Percentiles rank a stretch among this genome's conserved stretches.
These are phyloP conservation scores for Apiotrichum montevideense DNA, from an alignment of 1,284 basidiomycete species.

Conservation along the genomic window DNA sequence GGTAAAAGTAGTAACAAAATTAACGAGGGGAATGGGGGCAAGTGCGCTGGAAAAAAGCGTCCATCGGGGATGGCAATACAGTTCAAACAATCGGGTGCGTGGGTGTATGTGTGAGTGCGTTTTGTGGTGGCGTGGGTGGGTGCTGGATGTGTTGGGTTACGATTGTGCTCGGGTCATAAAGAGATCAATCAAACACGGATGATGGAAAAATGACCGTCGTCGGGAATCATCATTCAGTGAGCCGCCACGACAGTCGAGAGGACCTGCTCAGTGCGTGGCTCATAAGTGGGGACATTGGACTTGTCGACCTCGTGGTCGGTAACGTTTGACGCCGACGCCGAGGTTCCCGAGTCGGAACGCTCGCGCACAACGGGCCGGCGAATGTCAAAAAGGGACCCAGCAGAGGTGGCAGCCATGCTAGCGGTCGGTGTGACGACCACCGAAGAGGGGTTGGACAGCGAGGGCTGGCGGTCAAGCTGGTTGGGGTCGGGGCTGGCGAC, in stretches of 20 bases:
- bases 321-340: slow-evolving; percentile 1
- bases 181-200: background rate
- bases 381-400: slow-evolving; percentile 12
- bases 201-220: too few species aligned
- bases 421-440: slow-evolving; percentile 18
- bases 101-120: background rate
- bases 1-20: background rate
- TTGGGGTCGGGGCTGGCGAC: background rate
- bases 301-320: slow-evolving; percentile 3
- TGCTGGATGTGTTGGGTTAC: background rate
- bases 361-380: slow-evolving; percentile 10
- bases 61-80: background rate
- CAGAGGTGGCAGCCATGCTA: slow-evolving; percentile 10
- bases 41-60: background rate
- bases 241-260: background rate
- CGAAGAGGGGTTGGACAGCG: slow-evolving; percentile 12
- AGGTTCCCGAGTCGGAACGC: slow-evolving; percentile 9
- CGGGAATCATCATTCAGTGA: background rate
- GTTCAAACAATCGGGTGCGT: background rate
- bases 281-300: background rate
- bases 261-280: background rate
- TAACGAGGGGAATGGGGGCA: too few species aligned
- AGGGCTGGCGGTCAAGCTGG: background rate
- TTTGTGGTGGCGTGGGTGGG: too few species aligned
- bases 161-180: background rate